Base-by-base conservation (phyloP, 768 basidiomycete genomes). In the Exidia glandulosa region DNA sequence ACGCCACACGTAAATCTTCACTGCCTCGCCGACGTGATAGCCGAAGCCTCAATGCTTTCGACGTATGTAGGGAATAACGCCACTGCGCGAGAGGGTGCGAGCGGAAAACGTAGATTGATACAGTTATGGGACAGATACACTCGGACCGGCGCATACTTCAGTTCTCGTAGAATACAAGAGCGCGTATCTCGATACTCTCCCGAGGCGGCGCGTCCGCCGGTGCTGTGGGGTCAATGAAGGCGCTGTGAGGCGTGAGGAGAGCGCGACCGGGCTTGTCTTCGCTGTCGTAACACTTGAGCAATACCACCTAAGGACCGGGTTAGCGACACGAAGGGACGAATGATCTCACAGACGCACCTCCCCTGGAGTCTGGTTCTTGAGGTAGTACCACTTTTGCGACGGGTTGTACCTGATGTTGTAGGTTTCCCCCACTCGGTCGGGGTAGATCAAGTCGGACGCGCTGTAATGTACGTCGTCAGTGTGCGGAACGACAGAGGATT, bases 171-270 rank as follows among this genome's bases (percentile, higher is more conserved):
- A 77, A 78, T 25, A 78, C 75, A 60, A 78, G 66, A 27, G 71
- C 71, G 45, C 77, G 66, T 34, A 78, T 66, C 67, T 78, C 77
- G 29, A 78, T 78, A 36, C 73, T 75, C 68, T 78, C 73, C 56
- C 83, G 70, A 3, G 72, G 68, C 4, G 78, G 79, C 0, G 80
- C 73, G 47, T 72, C 80, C 34, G 72, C 66, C 2, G 81, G 83
- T 2, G 80, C 82, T 1, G 72, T 70, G 2, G 79, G 77, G 61
- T 85, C 83, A 32, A 73, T 60, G 68, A 86, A 86, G 2, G 75
- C 82, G n/a, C 81, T 82, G 65, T 87, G 85, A 2, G 85, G 83
- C 0, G 84, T 82, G 57, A 85, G 77, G 19, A 73, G 65, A 0
- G 83, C 81, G 32, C 71, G 66, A 19, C 81, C 77, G 60, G 72